A percentile compares a stretch with the other conserved stretches of the same genome.
Evolutionary conservation across 495 filamentous ascomycete species (phyloP).

Genomic region (Annulohypoxylon stygium): DNA sequence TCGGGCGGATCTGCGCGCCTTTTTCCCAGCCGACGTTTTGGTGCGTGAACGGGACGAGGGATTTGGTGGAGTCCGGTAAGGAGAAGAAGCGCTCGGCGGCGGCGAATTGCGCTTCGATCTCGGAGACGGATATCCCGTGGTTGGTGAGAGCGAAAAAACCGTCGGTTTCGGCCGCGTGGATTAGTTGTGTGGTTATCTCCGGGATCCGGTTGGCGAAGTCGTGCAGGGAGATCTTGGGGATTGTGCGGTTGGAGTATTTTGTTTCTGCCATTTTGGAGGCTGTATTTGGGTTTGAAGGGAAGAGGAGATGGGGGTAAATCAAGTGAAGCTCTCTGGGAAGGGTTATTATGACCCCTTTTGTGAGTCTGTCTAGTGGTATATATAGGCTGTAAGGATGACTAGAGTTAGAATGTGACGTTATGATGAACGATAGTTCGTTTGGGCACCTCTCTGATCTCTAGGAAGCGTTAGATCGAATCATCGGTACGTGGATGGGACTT

Average conservation of each 20-base stretch:
- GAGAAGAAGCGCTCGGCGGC: slow-evolving; percentile 68
- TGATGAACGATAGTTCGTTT: background rate
- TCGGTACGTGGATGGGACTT: background rate
- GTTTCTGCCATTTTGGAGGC: slow-evolving; percentile 52
- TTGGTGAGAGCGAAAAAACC: slow-evolving; percentile 73
- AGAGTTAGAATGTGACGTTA: background rate
- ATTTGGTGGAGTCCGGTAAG: slow-evolving; percentile 66
- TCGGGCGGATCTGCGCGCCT: slow-evolving; percentile 70
- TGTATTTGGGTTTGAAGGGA: no score
- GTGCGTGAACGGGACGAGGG: slow-evolving; percentile 64
- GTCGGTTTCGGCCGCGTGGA: slow-evolving; percentile 69
- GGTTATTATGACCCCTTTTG: background rate
- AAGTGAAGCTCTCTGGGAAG: background rate
- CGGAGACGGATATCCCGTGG: slow-evolving; percentile 64
- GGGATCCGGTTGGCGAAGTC: slow-evolving; percentile 67
- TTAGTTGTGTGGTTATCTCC: slow-evolving; percentile 66
- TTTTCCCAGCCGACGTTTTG: slow-evolving; percentile 76
- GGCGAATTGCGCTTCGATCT: slow-evolving; percentile 67
- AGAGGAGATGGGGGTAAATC: background rate
- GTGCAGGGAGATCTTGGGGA: slow-evolving; percentile 70
- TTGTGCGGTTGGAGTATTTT: slow-evolving; percentile 61
- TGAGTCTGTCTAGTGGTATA: background rate
- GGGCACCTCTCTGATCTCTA: background rate
- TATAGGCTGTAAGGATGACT: background rate
- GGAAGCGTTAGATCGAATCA: no score